phyloP scores from a whole-genome alignment of 805 yeast species.

The Candida multigemmis region DNA sequence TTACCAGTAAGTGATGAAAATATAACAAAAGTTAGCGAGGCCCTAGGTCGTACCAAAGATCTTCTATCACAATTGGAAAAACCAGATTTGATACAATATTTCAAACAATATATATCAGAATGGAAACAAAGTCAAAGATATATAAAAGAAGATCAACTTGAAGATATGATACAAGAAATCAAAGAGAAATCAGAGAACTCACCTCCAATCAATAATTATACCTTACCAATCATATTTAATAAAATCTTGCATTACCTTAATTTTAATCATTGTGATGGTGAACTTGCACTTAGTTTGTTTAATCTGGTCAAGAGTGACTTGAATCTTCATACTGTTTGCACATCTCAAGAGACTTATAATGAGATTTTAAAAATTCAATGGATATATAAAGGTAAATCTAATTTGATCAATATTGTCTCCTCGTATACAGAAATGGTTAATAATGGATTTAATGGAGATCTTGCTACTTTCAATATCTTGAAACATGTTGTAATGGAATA shows the following conservation, averaged over 20 bases:
- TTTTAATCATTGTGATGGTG: conserved; percentile 22
- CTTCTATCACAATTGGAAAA: too few relatives aligned
- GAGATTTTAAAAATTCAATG: conserved; percentile 26
- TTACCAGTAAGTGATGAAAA: too few relatives aligned
- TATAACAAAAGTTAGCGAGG: too few relatives aligned
- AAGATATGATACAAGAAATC: too few relatives aligned
- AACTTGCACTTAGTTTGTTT: conserved; percentile 25
- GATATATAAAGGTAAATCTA: conserved; percentile 29
- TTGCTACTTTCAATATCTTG: conserved; percentile 23
- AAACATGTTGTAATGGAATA: conserved; percentile 26
- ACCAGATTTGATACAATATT: too few relatives aligned
- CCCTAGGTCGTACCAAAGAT: too few relatives aligned
- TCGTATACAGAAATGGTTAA: conserved; percentile 28
- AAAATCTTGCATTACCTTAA: conserved; percentile 13
- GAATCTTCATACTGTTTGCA: conserved; percentile 19
- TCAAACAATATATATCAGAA: too few relatives aligned
- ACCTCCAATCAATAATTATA: too few relatives aligned
- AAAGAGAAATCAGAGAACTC: too few relatives aligned
- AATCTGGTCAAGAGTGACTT: conserved; percentile 24
- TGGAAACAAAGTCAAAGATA: too few relatives aligned
- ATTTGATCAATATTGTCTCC: conserved; percentile 24
- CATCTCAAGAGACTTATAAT: conserved; percentile 34
- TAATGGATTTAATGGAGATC: conserved; percentile 31
- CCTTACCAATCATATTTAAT: conserved; percentile 29
- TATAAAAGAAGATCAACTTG: too few relatives aligned